Evolutionary conservation across 805 yeast genomes (phyloP).

Genomic region (Suhomyces emberorum): DNA sequence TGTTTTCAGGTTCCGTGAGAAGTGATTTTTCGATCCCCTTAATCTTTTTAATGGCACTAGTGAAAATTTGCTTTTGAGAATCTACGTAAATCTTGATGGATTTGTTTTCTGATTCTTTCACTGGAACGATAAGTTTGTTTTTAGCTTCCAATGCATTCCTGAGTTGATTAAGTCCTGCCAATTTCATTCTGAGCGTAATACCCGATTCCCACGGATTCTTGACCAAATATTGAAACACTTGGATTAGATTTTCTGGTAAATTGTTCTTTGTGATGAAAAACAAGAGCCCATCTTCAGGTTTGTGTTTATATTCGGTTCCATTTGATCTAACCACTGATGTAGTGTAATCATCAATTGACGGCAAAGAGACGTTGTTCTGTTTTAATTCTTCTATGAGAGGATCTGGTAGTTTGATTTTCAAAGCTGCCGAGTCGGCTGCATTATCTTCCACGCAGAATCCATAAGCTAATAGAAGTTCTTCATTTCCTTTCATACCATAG

Average conservation of each 20-base stretch:
- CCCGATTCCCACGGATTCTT: slow-evolving; percentile 46
- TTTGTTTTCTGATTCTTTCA: neutral
- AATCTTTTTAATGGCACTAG: slow-evolving; percentile 42
- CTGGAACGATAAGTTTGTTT: slow-evolving; percentile 20
- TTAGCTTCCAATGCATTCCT: slow-evolving; percentile 52
- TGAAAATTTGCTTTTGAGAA: slow-evolving; percentile 49
- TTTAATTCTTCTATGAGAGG: slow-evolving; percentile 29
- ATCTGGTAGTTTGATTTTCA: slow-evolving; percentile 55
- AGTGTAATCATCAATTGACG: slow-evolving; percentile 36
- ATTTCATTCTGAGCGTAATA: slow-evolving; percentile 49
- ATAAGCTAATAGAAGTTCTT: slow-evolving; percentile 74
- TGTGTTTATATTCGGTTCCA: neutral
- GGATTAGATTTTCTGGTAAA: slow-evolving; percentile 44
- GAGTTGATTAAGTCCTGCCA: slow-evolving; percentile 60
- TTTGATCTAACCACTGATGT: slow-evolving; percentile 25
- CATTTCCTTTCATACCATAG: slow-evolving; percentile 87
- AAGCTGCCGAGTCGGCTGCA: slow-evolving; percentile 53
- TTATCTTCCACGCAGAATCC: slow-evolving; percentile 69
- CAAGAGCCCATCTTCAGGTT: slow-evolving; percentile 32
- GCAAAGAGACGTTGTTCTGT: slow-evolving; percentile 35
- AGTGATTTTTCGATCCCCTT: slow-evolving; percentile 44
- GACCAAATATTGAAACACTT: slow-evolving; percentile 54
- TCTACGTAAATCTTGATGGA: slow-evolving; percentile 45
- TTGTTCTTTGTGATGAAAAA: slow-evolving; percentile 34
- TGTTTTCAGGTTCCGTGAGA: slow-evolving; percentile 36